A percentile compares a stretch with the other conserved stretches of the same genome.
Evolutionary conservation across 1,139 yeast species (phyloP).

Genomic region (Hyphopichia pseudoburtonii): DNA sequence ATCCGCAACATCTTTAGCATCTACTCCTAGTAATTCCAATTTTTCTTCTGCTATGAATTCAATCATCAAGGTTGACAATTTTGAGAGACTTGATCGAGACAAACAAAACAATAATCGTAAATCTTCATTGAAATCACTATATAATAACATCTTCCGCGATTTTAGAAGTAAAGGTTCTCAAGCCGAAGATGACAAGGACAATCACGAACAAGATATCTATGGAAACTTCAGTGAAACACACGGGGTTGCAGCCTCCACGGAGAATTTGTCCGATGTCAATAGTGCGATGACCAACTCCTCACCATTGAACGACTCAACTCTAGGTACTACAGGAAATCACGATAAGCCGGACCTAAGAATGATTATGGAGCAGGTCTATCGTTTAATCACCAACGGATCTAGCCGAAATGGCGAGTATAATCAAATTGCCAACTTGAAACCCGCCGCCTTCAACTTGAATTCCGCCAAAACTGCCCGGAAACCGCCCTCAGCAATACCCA

Average conservation of each 20-base stretch:
- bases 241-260: conserved; percentile 1
- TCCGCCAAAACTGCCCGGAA: conserved; percentile 17
- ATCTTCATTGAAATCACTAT: background rate
- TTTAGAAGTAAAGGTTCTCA: background rate
- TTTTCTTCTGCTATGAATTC: background rate
- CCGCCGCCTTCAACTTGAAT: conserved; percentile 12
- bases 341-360: conserved; percentile 14
- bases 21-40: conserved; percentile 4
- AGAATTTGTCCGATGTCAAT: no score
- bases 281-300: background rate
- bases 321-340: no score
- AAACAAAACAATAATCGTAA: background rate
- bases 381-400: conserved; percentile 19
- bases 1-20: background rate
- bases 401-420: conserved; percentile 7
- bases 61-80: background rate
- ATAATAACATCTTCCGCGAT: background rate
- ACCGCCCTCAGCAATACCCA: conserved; percentile 21
- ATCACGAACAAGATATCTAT: conserved; percentile 18
- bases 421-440: conserved; percentile 1
- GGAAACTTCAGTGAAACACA: conserved; percentile 24
- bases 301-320: background rate
- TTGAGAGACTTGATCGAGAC: conserved; percentile 1
- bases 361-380: conserved; percentile 30
- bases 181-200: background rate